phyloP scores from a whole-genome alignment of 345 rosid species.

The Populus alba region DNA sequence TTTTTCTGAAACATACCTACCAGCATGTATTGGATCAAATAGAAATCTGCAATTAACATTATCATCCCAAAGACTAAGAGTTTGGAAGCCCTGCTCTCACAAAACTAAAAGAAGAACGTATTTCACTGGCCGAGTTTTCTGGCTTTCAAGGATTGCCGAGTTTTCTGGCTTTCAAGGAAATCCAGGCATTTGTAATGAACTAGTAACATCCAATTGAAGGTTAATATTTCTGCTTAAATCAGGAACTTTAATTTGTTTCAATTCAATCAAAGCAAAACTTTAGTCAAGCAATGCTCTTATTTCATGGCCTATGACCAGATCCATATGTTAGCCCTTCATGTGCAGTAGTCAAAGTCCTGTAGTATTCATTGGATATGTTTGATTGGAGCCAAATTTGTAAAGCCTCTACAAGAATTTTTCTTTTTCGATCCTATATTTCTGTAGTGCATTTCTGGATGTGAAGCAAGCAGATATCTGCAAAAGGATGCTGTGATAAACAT shows the following conservation, averaged over 20 bases:
- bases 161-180: not conserved
- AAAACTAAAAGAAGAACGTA: not conserved
- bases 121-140: not conserved
- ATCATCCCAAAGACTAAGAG: not conserved
- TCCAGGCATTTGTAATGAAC: not conserved
- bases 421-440: slow-evolving; percentile 1
- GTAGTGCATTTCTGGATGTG: slow-evolving; percentile 6
- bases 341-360: not conserved
- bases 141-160: not conserved
- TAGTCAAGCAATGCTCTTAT: not conserved
- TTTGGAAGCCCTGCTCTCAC: not conserved
- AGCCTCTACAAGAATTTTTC: not conserved
- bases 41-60: not conserved
- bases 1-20: not conserved
- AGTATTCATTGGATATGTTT: not conserved
- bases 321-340: not conserved
- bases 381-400: not conserved
- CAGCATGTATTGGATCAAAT: not conserved
- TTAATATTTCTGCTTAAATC: not conserved
- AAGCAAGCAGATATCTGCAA: slow-evolving; percentile 2
- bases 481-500: not conserved
- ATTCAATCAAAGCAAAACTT: not conserved
- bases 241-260: not conserved
- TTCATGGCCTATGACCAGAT: not conserved
- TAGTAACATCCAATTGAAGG: not conserved